Evolutionary conservation across 2,329 filamentous ascomycete species (phyloP).

Genomic region (Pseudogymnoascus sp.): DNA sequence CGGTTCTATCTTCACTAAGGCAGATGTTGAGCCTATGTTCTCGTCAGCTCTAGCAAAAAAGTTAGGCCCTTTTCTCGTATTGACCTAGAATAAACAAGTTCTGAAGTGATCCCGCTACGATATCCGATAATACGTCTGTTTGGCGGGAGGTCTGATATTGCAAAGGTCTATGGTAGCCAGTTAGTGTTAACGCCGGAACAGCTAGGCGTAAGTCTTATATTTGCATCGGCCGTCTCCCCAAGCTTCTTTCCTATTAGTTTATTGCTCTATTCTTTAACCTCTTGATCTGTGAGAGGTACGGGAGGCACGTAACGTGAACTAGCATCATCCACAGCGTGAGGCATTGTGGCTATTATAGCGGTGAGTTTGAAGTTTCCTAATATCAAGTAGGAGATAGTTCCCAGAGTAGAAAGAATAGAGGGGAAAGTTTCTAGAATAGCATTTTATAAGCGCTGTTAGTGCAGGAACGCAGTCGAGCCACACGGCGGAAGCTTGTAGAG

Average conservation of each 20-base stretch:
- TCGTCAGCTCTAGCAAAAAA: background rate
- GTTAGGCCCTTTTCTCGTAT: background rate
- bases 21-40: background rate
- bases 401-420: background rate
- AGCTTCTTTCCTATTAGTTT: background rate
- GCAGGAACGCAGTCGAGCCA: background rate
- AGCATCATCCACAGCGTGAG: background rate
- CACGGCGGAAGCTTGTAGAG: background rate
- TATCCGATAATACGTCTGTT: background rate
- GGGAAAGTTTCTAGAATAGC: background rate
- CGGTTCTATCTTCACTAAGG: background rate
- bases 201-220: background rate
- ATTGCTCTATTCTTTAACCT: background rate
- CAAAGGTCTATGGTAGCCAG: background rate
- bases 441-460: background rate
- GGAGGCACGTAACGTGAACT: background rate
- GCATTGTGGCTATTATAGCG: background rate
- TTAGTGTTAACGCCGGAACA: background rate
- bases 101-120: background rate
- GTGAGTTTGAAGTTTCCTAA: background rate
- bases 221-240: background rate
- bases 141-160: background rate
- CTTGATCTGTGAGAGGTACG: background rate
- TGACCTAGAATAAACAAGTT: background rate
- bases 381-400: background rate